Evolutionary conservation across 768 basidiomycete species (phyloP), one percentile per base, ranked within the genome.

Genomic region (Xerocomus spinulosus): DNA sequence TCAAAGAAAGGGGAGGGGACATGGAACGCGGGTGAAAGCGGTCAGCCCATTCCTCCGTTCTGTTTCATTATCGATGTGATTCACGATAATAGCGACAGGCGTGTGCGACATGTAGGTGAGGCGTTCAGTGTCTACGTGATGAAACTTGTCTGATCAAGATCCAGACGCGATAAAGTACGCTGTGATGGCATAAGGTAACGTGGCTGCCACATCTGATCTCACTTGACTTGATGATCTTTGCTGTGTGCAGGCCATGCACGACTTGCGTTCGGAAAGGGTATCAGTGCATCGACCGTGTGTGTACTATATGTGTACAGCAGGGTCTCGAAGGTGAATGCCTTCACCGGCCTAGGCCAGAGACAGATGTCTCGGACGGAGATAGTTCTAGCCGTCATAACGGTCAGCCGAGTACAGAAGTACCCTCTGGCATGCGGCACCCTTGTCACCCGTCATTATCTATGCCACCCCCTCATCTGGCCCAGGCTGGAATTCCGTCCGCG

Each of bases 1-100:
- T 5, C 74, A 76, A 10, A 68, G 79, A 46, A 80, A 75, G 58
- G 70, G 78, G 9, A 71, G 74, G 54, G 80, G 81, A 2, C 79
- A 78, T 41, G 82, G 81, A 20, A 75, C 75, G 20, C 73, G 82
- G 34, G 81, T 81, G 15, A 83, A 81, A 64, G 73, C 75, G 60
- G 82, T 81, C 53, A 65, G 79, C 57, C 46, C 51, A 33, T 57
- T 43, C 42, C 25, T 42, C n/a, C 39, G 5, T 34, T 45, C 17
- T 58, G 34, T 29, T 35, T 29, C 24, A 18, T 45, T 6, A 39
- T 52, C 44, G 37, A n/a, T 29, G 24, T 43, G 42, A 46, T 51
- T 48, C 44, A 48, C 12, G 14, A 38, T 45, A 9, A 35, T 54
- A 50, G 46, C 42, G 48, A 21, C 54, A 83, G 81, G 81, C 82